phyloP scores from a whole-genome alignment of 176 grass and related monocot genomes.

The Carex parvula region DNA sequence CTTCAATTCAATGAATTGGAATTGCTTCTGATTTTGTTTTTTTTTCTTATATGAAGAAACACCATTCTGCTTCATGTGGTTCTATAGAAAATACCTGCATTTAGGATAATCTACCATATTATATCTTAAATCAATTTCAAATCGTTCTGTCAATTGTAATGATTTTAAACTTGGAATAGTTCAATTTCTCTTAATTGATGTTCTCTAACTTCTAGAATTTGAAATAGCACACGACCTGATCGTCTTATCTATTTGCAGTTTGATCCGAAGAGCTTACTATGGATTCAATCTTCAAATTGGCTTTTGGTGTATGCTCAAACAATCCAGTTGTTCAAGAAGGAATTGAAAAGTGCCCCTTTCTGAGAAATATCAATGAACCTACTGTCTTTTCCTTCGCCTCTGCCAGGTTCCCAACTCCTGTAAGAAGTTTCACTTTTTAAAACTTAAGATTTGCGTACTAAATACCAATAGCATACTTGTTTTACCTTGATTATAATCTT shows the following conservation, averaged over 20 bases:
- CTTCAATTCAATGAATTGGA: not conserved
- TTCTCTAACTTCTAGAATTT: not conserved
- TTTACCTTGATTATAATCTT: conserved; percentile 17
- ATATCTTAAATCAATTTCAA: not conserved
- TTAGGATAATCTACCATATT: not conserved
- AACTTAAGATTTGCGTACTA: not conserved
- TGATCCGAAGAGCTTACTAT: conserved; percentile 29
- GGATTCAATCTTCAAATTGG: conserved; percentile 51
- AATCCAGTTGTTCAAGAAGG: conserved; percentile 48
- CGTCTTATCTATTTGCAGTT: conserved; percentile 33
- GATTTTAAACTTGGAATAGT: not conserved
- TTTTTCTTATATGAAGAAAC: not conserved
- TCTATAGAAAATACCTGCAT: not conserved
- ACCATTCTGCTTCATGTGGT: not conserved
- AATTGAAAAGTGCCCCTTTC: conserved; percentile 83
- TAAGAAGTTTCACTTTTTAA: conserved; percentile 31
- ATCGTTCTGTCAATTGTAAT: not conserved
- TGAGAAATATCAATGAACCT: conserved; percentile 92
- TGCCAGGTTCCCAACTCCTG: conserved; percentile 47
- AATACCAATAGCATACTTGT: not conserved
- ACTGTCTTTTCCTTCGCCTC: conserved; percentile 70
- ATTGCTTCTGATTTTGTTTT: not conserved
- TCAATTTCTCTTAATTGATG: not conserved
- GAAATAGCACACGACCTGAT: not conserved
- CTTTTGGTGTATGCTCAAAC: conserved; percentile 41